Evolutionary conservation across 2,329 filamentous ascomycete genomes (phyloP).

Genomic region (Trichothecium roseum): DNA sequence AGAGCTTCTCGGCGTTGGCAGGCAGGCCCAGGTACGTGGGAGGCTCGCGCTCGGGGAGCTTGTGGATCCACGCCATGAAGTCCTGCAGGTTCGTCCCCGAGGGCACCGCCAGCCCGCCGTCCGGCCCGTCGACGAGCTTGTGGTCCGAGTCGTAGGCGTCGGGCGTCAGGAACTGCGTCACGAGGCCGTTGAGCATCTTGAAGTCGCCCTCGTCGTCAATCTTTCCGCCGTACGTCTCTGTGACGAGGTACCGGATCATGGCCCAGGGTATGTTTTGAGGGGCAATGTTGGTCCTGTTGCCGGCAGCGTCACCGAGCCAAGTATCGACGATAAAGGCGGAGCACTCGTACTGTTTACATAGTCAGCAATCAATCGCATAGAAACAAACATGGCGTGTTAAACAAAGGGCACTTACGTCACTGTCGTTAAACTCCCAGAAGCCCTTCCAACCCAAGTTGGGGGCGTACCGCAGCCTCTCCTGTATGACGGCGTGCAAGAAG

Average conservation of each 20-base stretch:
- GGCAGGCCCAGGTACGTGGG: slow-evolving; percentile 91
- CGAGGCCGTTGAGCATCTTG: slow-evolving; percentile 58
- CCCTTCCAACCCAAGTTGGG: slow-evolving; percentile 94
- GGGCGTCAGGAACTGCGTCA: slow-evolving; percentile 70
- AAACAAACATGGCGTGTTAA: background rate
- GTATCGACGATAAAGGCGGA: slow-evolving; percentile 91
- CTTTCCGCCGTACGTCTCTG: slow-evolving; percentile 95
- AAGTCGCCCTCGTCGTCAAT: slow-evolving; percentile 89
- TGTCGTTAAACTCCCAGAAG: slow-evolving; percentile 99
- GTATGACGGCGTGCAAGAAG: slow-evolving; percentile 91
- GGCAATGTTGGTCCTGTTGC: slow-evolving; percentile 83
- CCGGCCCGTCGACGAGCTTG: slow-evolving; percentile 64
- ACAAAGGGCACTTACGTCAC: slow-evolving; percentile 61
- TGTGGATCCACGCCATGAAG: slow-evolving; percentile 86
- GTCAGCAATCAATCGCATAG: slow-evolving; percentile 5
- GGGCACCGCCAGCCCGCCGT: slow-evolving; percentile 62
- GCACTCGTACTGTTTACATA: slow-evolving; percentile 72
- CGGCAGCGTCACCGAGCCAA: slow-evolving; percentile 77
- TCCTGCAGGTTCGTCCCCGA: slow-evolving; percentile 72
- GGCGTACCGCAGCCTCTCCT: slow-evolving; percentile 89
- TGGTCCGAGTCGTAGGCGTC: slow-evolving; percentile 88
- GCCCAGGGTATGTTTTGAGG: slow-evolving; percentile 94
- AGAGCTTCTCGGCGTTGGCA: slow-evolving; percentile 89
- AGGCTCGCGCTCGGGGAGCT: slow-evolving; percentile 86
- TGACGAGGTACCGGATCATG: slow-evolving; percentile 81